Evolutionary conservation across 768 basidiomycete genomes (phyloP), one percentile per base, ranked within the genome.

Genomic region (Austroboletus eburneus): DNA sequence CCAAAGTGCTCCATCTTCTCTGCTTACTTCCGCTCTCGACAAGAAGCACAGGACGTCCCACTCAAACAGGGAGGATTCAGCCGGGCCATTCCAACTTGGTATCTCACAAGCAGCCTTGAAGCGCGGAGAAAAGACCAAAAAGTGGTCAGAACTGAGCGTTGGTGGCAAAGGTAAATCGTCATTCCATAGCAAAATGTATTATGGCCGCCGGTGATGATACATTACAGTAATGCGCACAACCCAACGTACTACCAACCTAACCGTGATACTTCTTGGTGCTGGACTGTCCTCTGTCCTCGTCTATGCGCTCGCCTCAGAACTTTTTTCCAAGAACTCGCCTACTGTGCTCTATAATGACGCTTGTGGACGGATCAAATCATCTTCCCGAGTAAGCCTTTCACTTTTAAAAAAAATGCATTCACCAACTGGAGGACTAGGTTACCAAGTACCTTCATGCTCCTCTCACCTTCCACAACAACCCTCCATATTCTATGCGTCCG

Each of bases 311-410:
- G 83, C 85, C 14, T 84, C 89, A 7, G 90, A 92, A 59, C 71
- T 91, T 7, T 89, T 91, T 63, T 89, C 90, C n/a, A 81, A 78
- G 62, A 92, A 92, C 62, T 91, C 88, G 22, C 86, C 90, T 5
- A 89, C 89, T 4, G 86, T 88, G 22, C 67, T 92, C 25, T 89
- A 90, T 58, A 78, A 77, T 34, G 73, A 77, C 32, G 74, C 77
- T 21, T 80, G 79, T 57, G 68, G 77, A 24, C 69, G 67, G 43
- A 76, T 80, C 45, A 71, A 74, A 48, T 60, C 61, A 1, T 80
- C 78, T 3, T 61, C 68, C 17, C 66, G 63, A 59, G 77, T 80
- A 50, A 34, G 72, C 60, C 37, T 21, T 34, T 40, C 32, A 29
- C 21, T 10, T 14, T 32, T 17, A 17, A 37, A 6, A 17, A 25